A percentile compares a stretch with the other conserved stretches of the same genome.
These are phyloP conservation scores for Russula sp. DNA, from an alignment of 768 basidiomycete species.

Conservation along the genomic window DNA sequence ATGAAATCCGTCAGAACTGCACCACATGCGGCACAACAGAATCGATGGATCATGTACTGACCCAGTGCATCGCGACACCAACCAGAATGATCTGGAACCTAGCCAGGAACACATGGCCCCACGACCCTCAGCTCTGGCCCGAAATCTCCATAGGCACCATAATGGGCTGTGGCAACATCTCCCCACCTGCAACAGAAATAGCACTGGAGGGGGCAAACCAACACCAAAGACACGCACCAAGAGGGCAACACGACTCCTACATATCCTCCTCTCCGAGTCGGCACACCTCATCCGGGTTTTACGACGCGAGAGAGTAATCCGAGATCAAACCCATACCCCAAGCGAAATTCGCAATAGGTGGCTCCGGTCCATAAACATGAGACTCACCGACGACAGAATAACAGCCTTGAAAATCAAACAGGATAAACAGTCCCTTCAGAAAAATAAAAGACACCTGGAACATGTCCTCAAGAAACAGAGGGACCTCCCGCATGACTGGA, in stretches of 20 bases:
- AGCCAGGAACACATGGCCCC: neutral
- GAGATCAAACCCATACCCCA: rapidly evolving
- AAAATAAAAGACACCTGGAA: neutral
- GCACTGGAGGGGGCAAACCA: no score
- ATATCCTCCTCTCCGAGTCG: slow-evolving; percentile 20
- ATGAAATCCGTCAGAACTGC: neutral
- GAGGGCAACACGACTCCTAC: slow-evolving; percentile 15
- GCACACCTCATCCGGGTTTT: slow-evolving; percentile 25
- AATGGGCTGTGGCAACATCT: slow-evolving; percentile 17
- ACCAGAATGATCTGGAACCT: neutral
- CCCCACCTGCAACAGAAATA: neutral
- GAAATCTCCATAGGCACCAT: neutral
- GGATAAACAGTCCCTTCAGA: neutral
- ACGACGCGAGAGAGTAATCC: slow-evolving; percentile 24
- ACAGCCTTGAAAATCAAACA: neutral
- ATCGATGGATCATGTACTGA: slow-evolving; percentile 31
- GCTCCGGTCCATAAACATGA: neutral
- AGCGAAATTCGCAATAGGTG: neutral
- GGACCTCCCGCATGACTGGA: neutral
- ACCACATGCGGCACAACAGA: neutral
- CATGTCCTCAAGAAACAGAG: neutral
- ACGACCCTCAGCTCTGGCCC: neutral
- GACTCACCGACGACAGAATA: neutral
- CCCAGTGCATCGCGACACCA: slow-evolving; percentile 2
- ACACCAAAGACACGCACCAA: neutral